phyloP scores from a whole-genome alignment of 495 filamentous ascomycete genomes.

The Hypoxylon trugodes region DNA sequence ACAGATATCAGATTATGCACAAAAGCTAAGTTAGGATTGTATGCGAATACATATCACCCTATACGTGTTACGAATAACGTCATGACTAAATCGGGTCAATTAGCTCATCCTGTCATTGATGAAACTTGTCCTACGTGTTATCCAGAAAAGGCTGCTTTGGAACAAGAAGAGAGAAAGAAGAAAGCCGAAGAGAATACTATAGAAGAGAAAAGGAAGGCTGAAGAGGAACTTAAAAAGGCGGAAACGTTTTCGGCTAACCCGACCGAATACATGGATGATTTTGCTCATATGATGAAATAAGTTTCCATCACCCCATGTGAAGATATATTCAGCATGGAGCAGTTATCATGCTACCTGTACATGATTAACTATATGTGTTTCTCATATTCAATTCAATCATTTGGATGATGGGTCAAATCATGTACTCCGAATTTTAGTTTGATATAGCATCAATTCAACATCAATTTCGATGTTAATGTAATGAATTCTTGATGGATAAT shows the following conservation, averaged over 20 bases:
- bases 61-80: conserved; percentile 10
- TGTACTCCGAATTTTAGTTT: too few species aligned
- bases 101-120: conserved; percentile 6
- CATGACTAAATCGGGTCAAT: neutral
- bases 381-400: too few species aligned
- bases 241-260: neutral
- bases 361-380: too few species aligned
- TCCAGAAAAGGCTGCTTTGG: conserved; percentile 13
- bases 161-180: conserved; percentile 15
- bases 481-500: too few species aligned
- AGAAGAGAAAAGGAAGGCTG: neutral
- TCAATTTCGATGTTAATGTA: too few species aligned
- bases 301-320: too few species aligned
- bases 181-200: neutral
- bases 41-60: conserved; percentile 19
- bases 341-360: too few species aligned
- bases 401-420: too few species aligned
- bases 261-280: neutral
- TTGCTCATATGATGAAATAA: neutral
- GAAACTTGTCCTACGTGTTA: conserved; percentile 29
- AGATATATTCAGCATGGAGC: too few species aligned
- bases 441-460: too few species aligned
- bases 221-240: neutral
- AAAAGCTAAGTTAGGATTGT: neutral
- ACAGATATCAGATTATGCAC: neutral